Base-by-base conservation (phyloP, 345 rosid species). In the Hypericum androsaemum region DNA sequence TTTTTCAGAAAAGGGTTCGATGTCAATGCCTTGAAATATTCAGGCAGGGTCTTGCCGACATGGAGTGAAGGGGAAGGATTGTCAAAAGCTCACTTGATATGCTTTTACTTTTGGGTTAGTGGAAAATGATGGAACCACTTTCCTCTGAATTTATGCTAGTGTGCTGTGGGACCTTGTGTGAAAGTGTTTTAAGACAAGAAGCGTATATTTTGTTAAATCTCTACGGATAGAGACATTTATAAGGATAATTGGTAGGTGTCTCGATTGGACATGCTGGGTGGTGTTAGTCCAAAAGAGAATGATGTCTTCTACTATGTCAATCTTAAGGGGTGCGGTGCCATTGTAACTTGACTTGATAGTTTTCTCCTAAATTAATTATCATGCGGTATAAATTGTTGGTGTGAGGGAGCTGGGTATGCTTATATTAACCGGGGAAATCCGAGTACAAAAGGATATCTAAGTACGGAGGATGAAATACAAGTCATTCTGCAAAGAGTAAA, bases 51-150 rank as follows among this genome's bases (percentile, higher is more conserved):
- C 55, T 59, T 63, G 73, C 60, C 76, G 63, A 75, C 70, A 63
- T 72, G 57, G 50, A 62, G 71, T 67, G 65, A 71, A 59, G 66
- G 49, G 56, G 59, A 52, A 50, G 56, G 42, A 43, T 65, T 75
- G 80, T 83, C 88, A 78, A 81, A 71, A 4, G 81, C 66, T 71
- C 54, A 69, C 61, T 75, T 64, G 83, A 79, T 71, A 11, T 71
- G 68, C 72, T 66, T 54, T 61, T 71, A 65, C 63, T 62, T 67
- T 71, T 63, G 52, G 78, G 6, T 11, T 72, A 64, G 83, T 88
- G 90, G 96, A 76, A 69, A 65, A 72, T 75, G 90, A 75, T 72
- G 82, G 71, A 63, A 74, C 74, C 80, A 58, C 70, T 69, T 79
- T 76, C 62, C 50, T 70, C 50, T 12, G 10, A 13, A 50, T 63